Percentiles rank a stretch among this genome's conserved stretches.
Conservation (phyloP, 768 basidiomycete genomes). For the Holtermannia corniformis region DNA sequence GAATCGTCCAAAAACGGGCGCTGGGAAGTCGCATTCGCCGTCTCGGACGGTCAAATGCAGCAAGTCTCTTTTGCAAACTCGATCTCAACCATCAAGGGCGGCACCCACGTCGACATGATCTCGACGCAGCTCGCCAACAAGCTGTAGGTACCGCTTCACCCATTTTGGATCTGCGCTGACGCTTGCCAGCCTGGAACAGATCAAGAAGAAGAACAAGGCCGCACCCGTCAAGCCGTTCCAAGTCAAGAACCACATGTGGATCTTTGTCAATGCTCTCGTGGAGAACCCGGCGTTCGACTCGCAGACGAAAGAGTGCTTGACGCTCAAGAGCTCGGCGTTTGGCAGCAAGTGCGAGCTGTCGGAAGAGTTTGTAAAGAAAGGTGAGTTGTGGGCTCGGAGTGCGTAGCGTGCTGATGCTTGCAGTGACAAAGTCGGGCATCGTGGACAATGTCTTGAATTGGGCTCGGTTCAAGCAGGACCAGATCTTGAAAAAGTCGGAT, state of each 20-base stretch:
- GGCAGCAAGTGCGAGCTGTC: slow-evolving; percentile 65
- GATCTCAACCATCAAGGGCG: slow-evolving; percentile 92
- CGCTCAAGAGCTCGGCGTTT: slow-evolving; percentile 76
- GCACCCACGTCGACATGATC: slow-evolving; percentile 77
- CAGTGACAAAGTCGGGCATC: slow-evolving; percentile 80
- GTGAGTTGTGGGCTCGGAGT: slow-evolving; percentile 44
- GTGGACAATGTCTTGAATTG: slow-evolving; percentile 86
- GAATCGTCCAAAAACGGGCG: slow-evolving; percentile 62
- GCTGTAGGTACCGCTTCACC: slow-evolving; percentile 41
- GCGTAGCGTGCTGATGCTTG: neutral
- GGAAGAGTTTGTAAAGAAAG: slow-evolving; percentile 95
- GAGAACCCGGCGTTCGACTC: slow-evolving; percentile 99
- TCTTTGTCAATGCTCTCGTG: slow-evolving; percentile 90
- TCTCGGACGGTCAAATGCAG: slow-evolving; percentile 84
- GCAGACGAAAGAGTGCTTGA: slow-evolving; percentile 95
- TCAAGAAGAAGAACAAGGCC: slow-evolving; percentile 94
- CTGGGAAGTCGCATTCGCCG: slow-evolving; percentile 92
- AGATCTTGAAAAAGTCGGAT: slow-evolving; percentile 91
- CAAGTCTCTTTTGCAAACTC: slow-evolving; percentile 98
- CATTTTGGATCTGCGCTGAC: neutral
- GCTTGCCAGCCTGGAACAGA: slow-evolving; percentile 50
- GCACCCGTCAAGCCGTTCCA: slow-evolving; percentile 87
- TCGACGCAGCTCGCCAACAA: slow-evolving; percentile 83
- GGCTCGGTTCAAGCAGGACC: slow-evolving; percentile 95
- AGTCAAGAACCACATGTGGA: slow-evolving; percentile 96